These are phyloP conservation scores for Ampelocalamus luodianensis DNA, from an alignment of 176 grass and related monocot genomes.

Conservation along the genomic window DNA sequence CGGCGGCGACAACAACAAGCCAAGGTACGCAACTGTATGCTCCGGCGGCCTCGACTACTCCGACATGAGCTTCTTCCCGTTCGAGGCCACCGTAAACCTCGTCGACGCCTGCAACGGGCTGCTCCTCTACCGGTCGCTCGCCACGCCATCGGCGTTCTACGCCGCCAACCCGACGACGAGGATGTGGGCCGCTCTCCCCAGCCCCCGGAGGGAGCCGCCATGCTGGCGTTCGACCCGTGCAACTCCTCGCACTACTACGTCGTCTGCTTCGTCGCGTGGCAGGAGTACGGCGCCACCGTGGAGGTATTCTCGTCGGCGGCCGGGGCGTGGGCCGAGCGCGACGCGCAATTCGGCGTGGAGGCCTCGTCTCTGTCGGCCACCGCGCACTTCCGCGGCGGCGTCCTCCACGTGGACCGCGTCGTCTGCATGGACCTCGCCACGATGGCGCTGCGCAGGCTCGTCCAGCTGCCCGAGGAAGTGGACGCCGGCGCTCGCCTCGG, in stretches of 20 bases:
- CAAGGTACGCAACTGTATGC: conserved; percentile 33
- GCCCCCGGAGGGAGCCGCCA: conserved; percentile 5
- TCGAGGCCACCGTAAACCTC: neutral
- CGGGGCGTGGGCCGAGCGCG: conserved; percentile 28
- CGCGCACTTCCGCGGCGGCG: conserved; percentile 35
- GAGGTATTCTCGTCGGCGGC: conserved; percentile 44
- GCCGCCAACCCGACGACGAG: conserved; percentile 24
- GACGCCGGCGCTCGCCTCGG: conserved; percentile 31
- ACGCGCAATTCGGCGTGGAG: conserved; percentile 12
- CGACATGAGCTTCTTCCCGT: conserved; percentile 52
- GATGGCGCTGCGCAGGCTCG: neutral
- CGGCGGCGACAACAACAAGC: neutral
- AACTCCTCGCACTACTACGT: conserved; percentile 37
- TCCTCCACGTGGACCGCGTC: conserved; percentile 38
- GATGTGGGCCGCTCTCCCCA: conserved; percentile 38
- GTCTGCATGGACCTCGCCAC: conserved; percentile 26
- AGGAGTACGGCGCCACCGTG: conserved; percentile 8
- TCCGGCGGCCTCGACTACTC: conserved; percentile 13
- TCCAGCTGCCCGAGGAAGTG: conserved; percentile 33
- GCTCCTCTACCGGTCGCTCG: conserved; percentile 28
- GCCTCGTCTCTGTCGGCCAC: conserved; percentile 29
- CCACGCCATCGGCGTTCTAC: conserved; percentile 15
- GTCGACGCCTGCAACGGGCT: conserved; percentile 51
- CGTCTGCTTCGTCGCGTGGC: conserved; percentile 25
- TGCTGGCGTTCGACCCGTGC: conserved; percentile 47